Percentiles rank a stretch among this genome's conserved stretches.
Evolutionary conservation across 2,329 filamentous ascomycete genomes (phyloP).

Genomic region (Sarocladiaceae sp.): DNA sequence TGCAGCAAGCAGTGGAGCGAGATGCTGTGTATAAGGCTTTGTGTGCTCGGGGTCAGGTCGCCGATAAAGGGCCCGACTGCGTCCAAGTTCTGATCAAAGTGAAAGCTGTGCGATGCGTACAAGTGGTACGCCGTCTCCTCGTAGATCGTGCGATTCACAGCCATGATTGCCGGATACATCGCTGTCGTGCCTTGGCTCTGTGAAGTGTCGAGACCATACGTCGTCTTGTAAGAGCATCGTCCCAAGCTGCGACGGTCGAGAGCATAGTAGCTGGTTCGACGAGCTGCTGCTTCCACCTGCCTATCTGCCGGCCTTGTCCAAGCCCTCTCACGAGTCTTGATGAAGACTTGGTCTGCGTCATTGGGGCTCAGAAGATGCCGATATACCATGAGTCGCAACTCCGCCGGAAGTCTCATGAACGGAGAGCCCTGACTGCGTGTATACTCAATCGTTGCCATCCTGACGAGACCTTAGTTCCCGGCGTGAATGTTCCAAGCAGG

Average conservation of each 20-base stretch:
- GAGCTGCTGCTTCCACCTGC: conserved; percentile 10
- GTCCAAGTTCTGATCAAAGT: conserved; percentile 57
- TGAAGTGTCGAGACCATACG: conserved; percentile 35
- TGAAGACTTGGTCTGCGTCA: conserved; percentile 30
- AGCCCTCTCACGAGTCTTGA: conserved; percentile 36
- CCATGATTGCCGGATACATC: conserved; percentile 42
- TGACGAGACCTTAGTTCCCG: too few relatives aligned
- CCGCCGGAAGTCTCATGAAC: conserved; percentile 32
- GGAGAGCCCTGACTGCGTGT: not conserved
- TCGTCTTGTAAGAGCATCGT: conserved; percentile 42
- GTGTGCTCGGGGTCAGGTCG: conserved; percentile 47
- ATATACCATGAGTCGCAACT: conserved; percentile 41
- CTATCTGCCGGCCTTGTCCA: not conserved
- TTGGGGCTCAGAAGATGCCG: conserved; percentile 33
- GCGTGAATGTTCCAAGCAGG: too few relatives aligned
- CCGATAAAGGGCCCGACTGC: conserved; percentile 55
- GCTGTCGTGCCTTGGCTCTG: not conserved
- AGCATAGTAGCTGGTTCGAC: conserved; percentile 35
- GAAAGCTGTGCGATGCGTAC: conserved; percentile 53
- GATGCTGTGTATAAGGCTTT: conserved; percentile 43
- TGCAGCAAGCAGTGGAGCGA: conserved; percentile 43
- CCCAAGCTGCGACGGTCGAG: conserved; percentile 35
- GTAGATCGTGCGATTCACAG: conserved; percentile 43
- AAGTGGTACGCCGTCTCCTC: conserved; percentile 52
- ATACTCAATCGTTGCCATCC: conserved; percentile 18